phyloP scores from a whole-genome alignment of 345 rosid species.

The Pugionium cornutum region DNA sequence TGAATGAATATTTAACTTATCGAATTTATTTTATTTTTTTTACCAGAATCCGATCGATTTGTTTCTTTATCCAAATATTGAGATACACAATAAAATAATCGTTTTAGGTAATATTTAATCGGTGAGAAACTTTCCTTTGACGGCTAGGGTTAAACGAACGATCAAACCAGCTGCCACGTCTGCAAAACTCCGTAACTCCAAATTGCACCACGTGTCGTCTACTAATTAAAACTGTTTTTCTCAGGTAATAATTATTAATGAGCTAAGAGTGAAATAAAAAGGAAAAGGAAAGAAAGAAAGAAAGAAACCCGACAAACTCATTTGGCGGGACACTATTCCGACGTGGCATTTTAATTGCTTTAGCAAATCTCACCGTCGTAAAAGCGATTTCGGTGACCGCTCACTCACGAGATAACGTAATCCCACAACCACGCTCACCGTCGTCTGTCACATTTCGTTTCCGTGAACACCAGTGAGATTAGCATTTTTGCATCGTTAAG shows the following conservation, averaged over 20 bases:
- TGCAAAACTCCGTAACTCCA: conserved; percentile 25
- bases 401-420: conserved; percentile 30
- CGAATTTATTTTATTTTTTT: no score
- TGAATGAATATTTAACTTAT: no score
- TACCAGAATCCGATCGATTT: no score
- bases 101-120: conserved; percentile 26
- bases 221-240: no score
- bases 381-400: neutral
- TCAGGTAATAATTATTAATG: no score
- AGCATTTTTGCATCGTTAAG: conserved; percentile 24
- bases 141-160: conserved; percentile 42
- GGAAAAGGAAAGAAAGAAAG: neutral
- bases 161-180: conserved; percentile 32
- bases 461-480: conserved; percentile 3
- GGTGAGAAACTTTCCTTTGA: conserved; percentile 24
- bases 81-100: neutral
- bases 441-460: conserved; percentile 2
- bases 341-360: conserved; percentile 55
- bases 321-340: conserved; percentile 38
- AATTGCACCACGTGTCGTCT: conserved; percentile 32
- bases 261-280: no score
- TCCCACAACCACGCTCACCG: conserved; percentile 36
- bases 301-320: conserved; percentile 26
- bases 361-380: no score
- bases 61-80: neutral